phyloP scores from a whole-genome alignment of 148 eudicot genomes.

The Cornus kousa region DNA sequence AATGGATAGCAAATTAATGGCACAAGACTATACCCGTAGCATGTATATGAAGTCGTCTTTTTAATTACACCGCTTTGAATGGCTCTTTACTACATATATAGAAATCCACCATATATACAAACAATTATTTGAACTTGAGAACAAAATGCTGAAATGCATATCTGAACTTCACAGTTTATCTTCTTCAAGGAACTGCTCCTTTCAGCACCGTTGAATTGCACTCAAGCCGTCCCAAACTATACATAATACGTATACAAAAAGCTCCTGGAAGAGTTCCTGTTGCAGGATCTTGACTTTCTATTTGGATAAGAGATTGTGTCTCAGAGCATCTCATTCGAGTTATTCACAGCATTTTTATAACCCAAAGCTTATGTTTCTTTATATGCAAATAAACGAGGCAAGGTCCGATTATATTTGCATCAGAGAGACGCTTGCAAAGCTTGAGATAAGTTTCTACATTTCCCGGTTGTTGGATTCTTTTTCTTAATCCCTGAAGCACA shows the following conservation, averaged over 20 bases:
- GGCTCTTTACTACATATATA: not conserved
- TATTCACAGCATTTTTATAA: slow-evolving; percentile 59
- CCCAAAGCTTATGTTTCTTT: slow-evolving; percentile 68
- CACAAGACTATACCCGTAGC: not conserved
- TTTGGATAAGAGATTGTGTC: not conserved
- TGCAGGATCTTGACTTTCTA: not conserved
- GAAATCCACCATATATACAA: slow-evolving; percentile 1
- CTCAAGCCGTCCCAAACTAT: slow-evolving; percentile 11
- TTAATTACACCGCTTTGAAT: not conserved
- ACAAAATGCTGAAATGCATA: not conserved
- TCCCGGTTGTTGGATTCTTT: slow-evolving; percentile 52
- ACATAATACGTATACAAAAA: not conserved
- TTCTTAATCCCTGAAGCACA: slow-evolving; percentile 72
- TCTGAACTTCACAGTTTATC: not conserved
- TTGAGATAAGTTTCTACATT: slow-evolving; percentile 54
- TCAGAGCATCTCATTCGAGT: not conserved
- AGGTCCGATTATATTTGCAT: slow-evolving; percentile 75
- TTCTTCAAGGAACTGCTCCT: not conserved
- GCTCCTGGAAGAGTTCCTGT: not conserved
- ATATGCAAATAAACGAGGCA: slow-evolving; percentile 73
- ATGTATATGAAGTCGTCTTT: slow-evolving; percentile 5
- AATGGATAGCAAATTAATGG: not conserved
- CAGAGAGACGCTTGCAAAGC: slow-evolving; percentile 74
- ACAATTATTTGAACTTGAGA: slow-evolving; percentile 8
- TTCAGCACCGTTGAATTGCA: slow-evolving; percentile 7